A percentile compares a stretch with the other conserved stretches of the same genome.
Evolutionary conservation across 306 rosid species (phyloP).

Genomic region (Dryas drummondii): DNA sequence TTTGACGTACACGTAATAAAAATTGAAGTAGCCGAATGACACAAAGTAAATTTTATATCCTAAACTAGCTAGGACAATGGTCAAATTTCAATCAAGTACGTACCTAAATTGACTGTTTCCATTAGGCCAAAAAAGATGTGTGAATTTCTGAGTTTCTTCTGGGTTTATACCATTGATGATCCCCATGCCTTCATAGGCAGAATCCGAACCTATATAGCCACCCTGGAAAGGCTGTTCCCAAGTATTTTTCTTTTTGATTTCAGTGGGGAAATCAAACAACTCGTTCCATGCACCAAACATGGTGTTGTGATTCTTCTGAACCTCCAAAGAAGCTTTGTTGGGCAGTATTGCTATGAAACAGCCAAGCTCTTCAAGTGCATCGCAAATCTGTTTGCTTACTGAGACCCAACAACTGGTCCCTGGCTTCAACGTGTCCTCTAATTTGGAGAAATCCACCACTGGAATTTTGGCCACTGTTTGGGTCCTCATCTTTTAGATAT

Average conservation of each 20-base stretch:
- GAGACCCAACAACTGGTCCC: constrained; percentile 26
- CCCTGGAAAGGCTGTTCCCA: constrained; percentile 27
- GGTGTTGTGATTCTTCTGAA: constrained; percentile 9
- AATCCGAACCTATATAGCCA: constrained; percentile 10
- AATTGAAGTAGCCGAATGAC: no score
- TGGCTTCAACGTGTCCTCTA: constrained; percentile 10
- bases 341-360: constrained; percentile 26
- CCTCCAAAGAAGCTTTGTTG: constrained; percentile 8
- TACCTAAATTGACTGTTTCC: constrained; percentile 35
- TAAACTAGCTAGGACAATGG: no score
- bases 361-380: constrained; percentile 38
- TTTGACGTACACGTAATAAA: no score
- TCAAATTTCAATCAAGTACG: no score
- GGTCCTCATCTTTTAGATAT: neutral
- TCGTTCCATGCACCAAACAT: constrained; percentile 11
- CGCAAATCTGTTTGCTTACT: constrained; percentile 11
- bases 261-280: constrained; percentile 33
- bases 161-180: constrained; percentile 10
- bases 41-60: no score
- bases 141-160: constrained; percentile 11
- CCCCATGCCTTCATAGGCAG: constrained; percentile 19
- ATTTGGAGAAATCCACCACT: constrained; percentile 9
- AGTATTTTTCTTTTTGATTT: constrained; percentile 18
- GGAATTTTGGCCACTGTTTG: neutral
- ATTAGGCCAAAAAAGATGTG: constrained; percentile 34